A percentile compares a stretch with the other conserved stretches of the same genome.
phyloP scores from a whole-genome alignment of 2,329 filamentous ascomycete species.

The Fonsecaea pugnacius region DNA sequence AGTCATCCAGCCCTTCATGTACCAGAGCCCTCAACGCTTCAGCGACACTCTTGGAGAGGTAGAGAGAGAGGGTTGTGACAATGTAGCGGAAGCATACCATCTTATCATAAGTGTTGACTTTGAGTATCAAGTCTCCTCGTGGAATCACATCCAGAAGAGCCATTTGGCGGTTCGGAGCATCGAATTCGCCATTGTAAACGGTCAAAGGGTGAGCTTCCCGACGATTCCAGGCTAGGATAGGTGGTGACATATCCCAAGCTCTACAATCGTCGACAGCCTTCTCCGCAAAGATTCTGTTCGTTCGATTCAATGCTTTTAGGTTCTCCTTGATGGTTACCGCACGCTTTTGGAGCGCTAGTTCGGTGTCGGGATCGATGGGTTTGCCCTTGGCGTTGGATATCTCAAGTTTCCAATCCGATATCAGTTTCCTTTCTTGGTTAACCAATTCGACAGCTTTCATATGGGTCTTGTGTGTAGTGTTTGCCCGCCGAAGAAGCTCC shows the following conservation, averaged over 20 bases:
- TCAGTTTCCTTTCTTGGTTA: slow-evolving; percentile 24
- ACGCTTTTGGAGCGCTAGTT: slow-evolving; percentile 10
- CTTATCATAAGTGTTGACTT: slow-evolving; percentile 47
- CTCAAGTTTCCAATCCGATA: slow-evolving; percentile 23
- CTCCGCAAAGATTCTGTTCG: slow-evolving; percentile 26
- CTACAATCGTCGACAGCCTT: slow-evolving; percentile 37
- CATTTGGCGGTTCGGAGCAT: slow-evolving; percentile 24
- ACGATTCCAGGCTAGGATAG: slow-evolving; percentile 32
- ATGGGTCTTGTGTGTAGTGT: slow-evolving; percentile 25
- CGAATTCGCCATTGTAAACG: slow-evolving; percentile 32
- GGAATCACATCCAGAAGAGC: slow-evolving; percentile 56
- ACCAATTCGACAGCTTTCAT: slow-evolving; percentile 27
- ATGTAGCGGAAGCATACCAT: slow-evolving; percentile 35
- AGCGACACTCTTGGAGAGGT: slow-evolving; percentile 18
- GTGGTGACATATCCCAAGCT: slow-evolving; percentile 28
- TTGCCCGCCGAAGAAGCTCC: slow-evolving; percentile 12
- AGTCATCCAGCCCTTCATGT: slow-evolving; percentile 30
- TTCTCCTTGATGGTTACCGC: slow-evolving; percentile 16
- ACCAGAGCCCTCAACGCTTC: slow-evolving; percentile 27
- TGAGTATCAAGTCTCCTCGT: slow-evolving; percentile 61
- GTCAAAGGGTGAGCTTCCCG: slow-evolving; percentile 34
- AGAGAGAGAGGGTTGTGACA: slow-evolving; percentile 14
- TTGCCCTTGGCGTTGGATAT: neutral
- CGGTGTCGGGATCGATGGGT: neutral
- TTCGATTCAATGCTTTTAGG: slow-evolving; percentile 20